These are phyloP conservation scores for Leccinum boreale DNA, from an alignment of 768 basidiomycete species.

Conservation along the genomic window DNA sequence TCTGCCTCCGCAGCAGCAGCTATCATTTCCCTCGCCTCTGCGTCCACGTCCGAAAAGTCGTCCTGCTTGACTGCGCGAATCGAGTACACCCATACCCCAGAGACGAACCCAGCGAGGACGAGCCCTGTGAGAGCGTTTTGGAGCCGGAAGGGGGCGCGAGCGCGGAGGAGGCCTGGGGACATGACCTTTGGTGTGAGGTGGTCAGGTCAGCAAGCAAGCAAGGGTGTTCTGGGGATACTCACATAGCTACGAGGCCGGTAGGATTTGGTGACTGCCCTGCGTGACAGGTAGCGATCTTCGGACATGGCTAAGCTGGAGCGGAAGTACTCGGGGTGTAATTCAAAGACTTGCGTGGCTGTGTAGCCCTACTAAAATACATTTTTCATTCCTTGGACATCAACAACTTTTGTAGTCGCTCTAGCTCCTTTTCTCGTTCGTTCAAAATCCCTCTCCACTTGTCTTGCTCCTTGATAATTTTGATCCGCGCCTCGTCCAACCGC, in stretches of 20 bases:
- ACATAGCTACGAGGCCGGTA: conserved; percentile 41
- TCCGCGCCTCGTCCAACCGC: conserved; percentile 72
- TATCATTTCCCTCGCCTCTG: conserved; percentile 63
- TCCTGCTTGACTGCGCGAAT: conserved; percentile 94
- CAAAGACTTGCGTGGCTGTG: neutral
- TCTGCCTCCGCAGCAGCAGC: neutral
- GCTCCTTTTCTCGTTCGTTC: conserved; percentile 80
- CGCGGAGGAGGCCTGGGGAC: conserved; percentile 85
- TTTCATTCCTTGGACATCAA: conserved; percentile 18
- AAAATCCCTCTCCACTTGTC: conserved; percentile 66
- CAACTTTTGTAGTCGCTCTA: conserved; percentile 62
- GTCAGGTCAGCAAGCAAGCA: neutral
- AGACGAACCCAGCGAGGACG: conserved; percentile 66
- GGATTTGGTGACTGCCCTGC: conserved; percentile 32
- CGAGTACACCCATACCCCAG: conserved; percentile 87
- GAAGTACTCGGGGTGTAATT: neutral
- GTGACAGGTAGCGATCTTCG: conserved; percentile 31
- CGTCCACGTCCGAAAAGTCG: conserved; percentile 83
- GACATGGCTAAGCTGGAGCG: conserved; percentile 25
- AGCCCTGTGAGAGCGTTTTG: conserved; percentile 80
- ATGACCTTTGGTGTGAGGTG: conserved; percentile 44
- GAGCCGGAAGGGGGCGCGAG: conserved; percentile 77
- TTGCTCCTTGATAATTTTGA: conserved; percentile 69
- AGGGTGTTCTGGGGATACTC: neutral
- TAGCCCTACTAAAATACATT: neutral